Conservation (phyloP, 495 filamentous ascomycete genomes). For the Hypoxylon trugodes region DNA sequence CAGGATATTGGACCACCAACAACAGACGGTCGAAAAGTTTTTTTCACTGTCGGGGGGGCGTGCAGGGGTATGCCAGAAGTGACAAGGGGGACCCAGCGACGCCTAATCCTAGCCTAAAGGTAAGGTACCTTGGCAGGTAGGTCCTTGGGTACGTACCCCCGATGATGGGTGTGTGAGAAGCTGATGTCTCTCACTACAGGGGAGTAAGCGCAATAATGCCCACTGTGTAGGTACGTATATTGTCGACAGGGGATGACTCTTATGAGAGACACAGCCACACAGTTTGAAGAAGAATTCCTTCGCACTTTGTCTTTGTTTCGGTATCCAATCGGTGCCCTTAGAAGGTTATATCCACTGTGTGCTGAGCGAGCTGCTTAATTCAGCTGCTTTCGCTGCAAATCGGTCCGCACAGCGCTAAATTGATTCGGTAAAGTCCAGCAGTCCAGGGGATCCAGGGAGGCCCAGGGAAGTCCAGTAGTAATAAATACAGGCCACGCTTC, state of each 20-base stretch:
- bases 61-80: slow-evolving; percentile 20
- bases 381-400: slow-evolving; percentile 24
- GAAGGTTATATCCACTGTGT: slow-evolving; percentile 27
- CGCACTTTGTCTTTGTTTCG: slow-evolving; percentile 45
- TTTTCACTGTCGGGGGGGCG: slow-evolving; percentile 25
- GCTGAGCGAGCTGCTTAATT: slow-evolving; percentile 16
- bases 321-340: slow-evolving; percentile 30
- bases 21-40: slow-evolving; percentile 30
- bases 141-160: slow-evolving; percentile 18
- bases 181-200: slow-evolving; percentile 20
- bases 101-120: slow-evolving; percentile 43
- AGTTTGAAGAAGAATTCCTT: slow-evolving; percentile 37
- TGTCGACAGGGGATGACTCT: slow-evolving; percentile 21
- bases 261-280: slow-evolving; percentile 39
- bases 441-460: neutral
- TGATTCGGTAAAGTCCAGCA: slow-evolving; percentile 8
- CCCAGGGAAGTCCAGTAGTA: slow-evolving; percentile 6
- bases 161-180: slow-evolving; percentile 24
- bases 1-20: slow-evolving; percentile 36
- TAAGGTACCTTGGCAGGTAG: slow-evolving; percentile 35
- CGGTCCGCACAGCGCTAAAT: slow-evolving; percentile 6
- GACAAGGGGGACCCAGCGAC: slow-evolving; percentile 22
- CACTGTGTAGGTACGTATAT: slow-evolving; percentile 10
- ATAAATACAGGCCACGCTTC: slow-evolving; percentile 31
- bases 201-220: slow-evolving; percentile 23